Evolutionary conservation across 2,329 filamentous ascomycete species (phyloP), one percentile per base, ranked within the genome.

Genomic region (Xylariaceae sp.): DNA sequence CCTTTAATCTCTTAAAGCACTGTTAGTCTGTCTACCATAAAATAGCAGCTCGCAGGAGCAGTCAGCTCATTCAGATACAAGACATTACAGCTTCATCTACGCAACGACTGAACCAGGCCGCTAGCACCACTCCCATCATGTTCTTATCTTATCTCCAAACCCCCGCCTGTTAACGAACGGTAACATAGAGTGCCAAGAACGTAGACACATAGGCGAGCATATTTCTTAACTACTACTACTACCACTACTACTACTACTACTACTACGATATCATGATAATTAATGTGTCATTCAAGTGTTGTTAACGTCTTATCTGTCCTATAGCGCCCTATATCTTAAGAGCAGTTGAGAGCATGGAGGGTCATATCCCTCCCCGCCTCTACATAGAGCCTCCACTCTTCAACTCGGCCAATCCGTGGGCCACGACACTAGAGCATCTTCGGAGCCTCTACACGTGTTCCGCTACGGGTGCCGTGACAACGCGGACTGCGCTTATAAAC

Each of bases 331-430:
- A n/a, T n/a, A n/a, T n/a, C n/a, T n/a, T n/a, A n/a, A n/a, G n/a
- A n/a, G n/a, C n/a, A n/a, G n/a, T n/a, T n/a, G n/a, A n/a, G n/a
- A n/a, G n/a, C n/a, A n/a, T n/a, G n/a, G n/a, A n/a, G n/a, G n/a
- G 8, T 26, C 5, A 6, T 24, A 26, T 46, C 34, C 83, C 82
- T 2, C 82, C 81, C 0, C 78, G 66, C 61, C 71, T 89, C 8
- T 47, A 64, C 6, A 84, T 92, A 58, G 65, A 77, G 39, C 88
- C 88, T 0, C 88, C 88, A 0, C 77, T 94, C 6, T 77, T 92
- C 62, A 93, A 93, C 74, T 89, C 89, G 0, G 85, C 90, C 26
- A 88, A 84, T 46, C 90, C 90, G 0, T 92, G 89, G 89, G 89
- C 89, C 23, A 91, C 88, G 0, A 85, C 82, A 2, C 72, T 82